Percentiles rank a stretch among this genome's conserved stretches.
Evolutionary conservation across 2,329 filamentous ascomycete genomes (phyloP).

Genomic region (Aspergillus udagawae): DNA sequence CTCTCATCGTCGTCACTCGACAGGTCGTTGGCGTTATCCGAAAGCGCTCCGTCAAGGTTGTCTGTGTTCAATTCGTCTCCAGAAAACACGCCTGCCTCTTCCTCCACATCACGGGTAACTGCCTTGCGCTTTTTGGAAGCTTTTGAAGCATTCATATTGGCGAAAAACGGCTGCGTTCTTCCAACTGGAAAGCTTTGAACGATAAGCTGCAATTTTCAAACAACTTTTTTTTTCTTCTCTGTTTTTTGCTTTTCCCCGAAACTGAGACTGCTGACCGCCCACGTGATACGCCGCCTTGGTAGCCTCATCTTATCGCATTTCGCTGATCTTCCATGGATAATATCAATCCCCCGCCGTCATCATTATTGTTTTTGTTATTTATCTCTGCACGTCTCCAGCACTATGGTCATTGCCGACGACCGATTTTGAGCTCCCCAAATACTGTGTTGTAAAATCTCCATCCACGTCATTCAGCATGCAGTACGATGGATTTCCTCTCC

Average conservation of each 20-base stretch:
- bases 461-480: conserved; percentile 7
- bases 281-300: conserved; percentile 31
- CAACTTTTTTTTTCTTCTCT: conserved; percentile 24
- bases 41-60: conserved; percentile 41
- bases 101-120: conserved; percentile 51
- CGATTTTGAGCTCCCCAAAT: neutral
- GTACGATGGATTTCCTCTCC: conserved; percentile 4
- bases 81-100: conserved; percentile 49
- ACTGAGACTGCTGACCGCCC: conserved; percentile 28
- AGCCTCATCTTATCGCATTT: conserved; percentile 21
- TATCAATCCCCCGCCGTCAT: neutral
- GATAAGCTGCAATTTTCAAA: conserved; percentile 10
- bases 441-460: neutral
- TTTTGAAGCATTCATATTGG: conserved; percentile 34
- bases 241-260: conserved; percentile 9
- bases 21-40: conserved; percentile 39
- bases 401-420: neutral
- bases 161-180: conserved; percentile 1
- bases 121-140: conserved; percentile 62
- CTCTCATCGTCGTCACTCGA: conserved; percentile 36
- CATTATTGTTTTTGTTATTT: neutral
- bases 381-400: neutral
- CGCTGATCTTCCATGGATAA: conserved; percentile 6
- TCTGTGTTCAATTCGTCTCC: conserved; percentile 56
- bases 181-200: neutral